A percentile compares a stretch with the other conserved stretches of the same genome.
phyloP scores from a whole-genome alignment of 129 eudicot species.

The Mikania micrantha region DNA sequence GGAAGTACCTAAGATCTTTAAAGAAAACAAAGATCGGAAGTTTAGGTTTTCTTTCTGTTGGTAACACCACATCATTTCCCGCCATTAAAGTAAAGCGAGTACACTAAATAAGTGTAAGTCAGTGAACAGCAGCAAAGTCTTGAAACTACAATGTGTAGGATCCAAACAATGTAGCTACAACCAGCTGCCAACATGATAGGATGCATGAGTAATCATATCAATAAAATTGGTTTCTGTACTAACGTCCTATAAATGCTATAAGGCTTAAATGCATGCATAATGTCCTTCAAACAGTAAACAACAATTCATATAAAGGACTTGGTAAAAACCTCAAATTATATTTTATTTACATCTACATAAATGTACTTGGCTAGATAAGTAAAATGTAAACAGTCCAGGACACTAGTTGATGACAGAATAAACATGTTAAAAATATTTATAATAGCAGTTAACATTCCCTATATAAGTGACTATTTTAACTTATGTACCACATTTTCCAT shows the following conservation, averaged over 20 bases:
- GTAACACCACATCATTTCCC: conserved; percentile 25
- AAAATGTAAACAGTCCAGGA: neutral
- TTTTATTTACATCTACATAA: neutral
- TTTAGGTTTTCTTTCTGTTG: conserved; percentile 27
- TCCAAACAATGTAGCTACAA: conserved; percentile 13
- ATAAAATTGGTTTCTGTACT: neutral
- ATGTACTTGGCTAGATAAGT: no score
- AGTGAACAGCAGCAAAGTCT: neutral
- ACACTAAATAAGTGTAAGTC: neutral
- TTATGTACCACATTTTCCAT: neutral
- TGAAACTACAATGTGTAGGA: neutral
- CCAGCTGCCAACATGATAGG: conserved; percentile 4
- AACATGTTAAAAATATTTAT: neutral
- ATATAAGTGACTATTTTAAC: neutral
- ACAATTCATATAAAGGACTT: neutral
- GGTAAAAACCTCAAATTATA: conserved; percentile 7
- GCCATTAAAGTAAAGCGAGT: conserved; percentile 31
- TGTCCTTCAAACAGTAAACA: neutral
- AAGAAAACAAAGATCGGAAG: conserved; percentile 64
- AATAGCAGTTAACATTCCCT: conserved; percentile 12
- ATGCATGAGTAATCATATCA: conserved; percentile 2
- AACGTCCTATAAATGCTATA: neutral
- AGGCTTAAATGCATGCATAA: neutral
- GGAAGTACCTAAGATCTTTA: conserved; percentile 48
- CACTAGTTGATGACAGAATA: conserved; percentile 9